phyloP scores from a whole-genome alignment of 2,329 filamentous ascomycete genomes.

The Fusarium circinatum region DNA sequence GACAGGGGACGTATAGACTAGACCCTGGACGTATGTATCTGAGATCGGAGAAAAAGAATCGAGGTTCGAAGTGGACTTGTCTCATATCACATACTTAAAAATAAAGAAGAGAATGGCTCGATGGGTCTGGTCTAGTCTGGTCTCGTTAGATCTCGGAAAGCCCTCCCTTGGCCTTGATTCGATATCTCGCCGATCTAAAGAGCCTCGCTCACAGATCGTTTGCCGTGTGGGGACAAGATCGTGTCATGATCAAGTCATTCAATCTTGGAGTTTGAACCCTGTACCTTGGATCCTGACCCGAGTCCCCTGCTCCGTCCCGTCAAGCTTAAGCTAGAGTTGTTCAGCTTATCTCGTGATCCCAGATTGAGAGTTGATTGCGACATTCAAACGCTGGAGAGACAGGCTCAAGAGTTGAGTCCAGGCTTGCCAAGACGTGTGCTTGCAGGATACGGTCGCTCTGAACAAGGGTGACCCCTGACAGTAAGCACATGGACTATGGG shows the following conservation, averaged over 20 bases:
- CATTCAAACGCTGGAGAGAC: neutral
- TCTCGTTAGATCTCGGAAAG: neutral
- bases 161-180: neutral
- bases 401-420: neutral
- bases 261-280: neutral
- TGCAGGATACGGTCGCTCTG: neutral
- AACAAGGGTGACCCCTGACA: neutral
- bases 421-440: conserved; percentile 17
- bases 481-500: neutral
- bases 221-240: neutral
- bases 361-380: neutral
- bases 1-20: neutral
- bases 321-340: neutral
- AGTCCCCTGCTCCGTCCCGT: neutral
- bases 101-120: neutral
- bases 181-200: neutral
- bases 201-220: neutral
- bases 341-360: neutral
- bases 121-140: neutral
- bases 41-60: conserved; percentile 28
- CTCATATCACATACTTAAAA: conserved; percentile 1
- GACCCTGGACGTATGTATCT: neutral
- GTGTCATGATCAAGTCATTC: neutral
- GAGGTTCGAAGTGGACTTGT: neutral
- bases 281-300: neutral